Evolutionary conservation across 2,329 filamentous ascomycete genomes (phyloP).

Genomic region (Colletotrichum musicola): DNA sequence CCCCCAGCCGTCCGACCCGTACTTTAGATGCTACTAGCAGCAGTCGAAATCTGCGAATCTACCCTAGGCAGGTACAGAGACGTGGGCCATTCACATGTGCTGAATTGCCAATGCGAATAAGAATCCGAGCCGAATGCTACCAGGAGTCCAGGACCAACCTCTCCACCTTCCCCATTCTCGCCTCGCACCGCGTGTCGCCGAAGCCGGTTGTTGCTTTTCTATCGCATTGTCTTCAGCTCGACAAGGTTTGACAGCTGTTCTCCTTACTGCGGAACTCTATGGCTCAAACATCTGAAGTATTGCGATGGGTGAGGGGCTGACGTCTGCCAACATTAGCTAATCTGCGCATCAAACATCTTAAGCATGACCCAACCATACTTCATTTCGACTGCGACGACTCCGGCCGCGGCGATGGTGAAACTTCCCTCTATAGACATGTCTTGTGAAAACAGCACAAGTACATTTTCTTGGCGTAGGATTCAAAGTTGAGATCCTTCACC

Average conservation of each 20-base stretch:
- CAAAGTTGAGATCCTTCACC: too few relatives aligned
- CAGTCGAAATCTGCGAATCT: constrained; percentile 20
- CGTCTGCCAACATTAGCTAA: background rate
- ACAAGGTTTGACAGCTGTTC: background rate
- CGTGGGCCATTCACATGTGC: constrained; percentile 20
- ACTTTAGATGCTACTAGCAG: background rate
- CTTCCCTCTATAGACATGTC: too few relatives aligned
- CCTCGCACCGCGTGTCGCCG: background rate
- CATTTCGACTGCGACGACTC: too few relatives aligned
- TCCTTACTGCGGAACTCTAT: background rate
- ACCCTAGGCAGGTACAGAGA: constrained; percentile 16
- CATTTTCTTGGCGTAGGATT: too few relatives aligned
- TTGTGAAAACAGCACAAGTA: too few relatives aligned
- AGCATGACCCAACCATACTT: too few relatives aligned
- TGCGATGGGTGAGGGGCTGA: background rate
- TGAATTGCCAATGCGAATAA: constrained; percentile 38
- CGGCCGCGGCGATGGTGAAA: too few relatives aligned
- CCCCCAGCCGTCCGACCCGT: background rate
- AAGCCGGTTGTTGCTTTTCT: background rate
- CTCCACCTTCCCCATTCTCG: constrained; percentile 2
- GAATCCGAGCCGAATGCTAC: constrained; percentile 28
- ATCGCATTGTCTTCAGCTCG: constrained; percentile 1
- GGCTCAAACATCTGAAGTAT: background rate
- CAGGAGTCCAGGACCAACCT: constrained; percentile 8
- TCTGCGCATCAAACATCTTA: background rate